phyloP scores from a whole-genome alignment of 192 early-diverging fungal genomes.

The Coemansia sp. region DNA sequence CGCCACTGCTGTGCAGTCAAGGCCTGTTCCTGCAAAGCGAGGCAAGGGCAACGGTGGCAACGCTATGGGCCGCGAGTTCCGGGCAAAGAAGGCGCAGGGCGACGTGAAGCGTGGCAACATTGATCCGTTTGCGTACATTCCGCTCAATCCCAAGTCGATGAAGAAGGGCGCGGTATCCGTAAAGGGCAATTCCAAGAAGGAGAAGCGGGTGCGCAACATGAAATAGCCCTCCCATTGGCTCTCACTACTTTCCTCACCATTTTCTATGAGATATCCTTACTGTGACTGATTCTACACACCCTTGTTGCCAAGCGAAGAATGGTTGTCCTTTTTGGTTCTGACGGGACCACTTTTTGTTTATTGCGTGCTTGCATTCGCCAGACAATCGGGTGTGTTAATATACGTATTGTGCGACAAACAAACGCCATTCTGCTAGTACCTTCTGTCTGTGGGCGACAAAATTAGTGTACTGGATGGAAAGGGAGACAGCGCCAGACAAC shows the following conservation, averaged over 20 bases:
- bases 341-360: neutral
- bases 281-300: constrained; percentile 3
- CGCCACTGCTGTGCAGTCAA: constrained; percentile 26
- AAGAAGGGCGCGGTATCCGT: constrained; percentile 42
- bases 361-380: neutral
- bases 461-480: neutral
- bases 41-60: constrained; percentile 35
- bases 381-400: neutral
- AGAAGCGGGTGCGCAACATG: constrained; percentile 36
- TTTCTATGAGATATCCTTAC: neutral
- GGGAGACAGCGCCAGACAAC: neutral
- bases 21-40: constrained; percentile 21
- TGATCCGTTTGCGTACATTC: constrained; percentile 96
- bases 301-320: neutral
- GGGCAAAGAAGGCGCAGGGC: constrained; percentile 81
- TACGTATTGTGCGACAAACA: neutral
- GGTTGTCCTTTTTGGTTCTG: neutral
- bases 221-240: constrained; percentile 1
- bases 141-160: constrained; percentile 61
- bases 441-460: neutral
- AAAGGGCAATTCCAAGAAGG: constrained; percentile 47
- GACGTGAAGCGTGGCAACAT: constrained; percentile 85
- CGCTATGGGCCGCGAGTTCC: constrained; percentile 64
- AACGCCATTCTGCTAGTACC: neutral
- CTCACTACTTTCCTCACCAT: neutral